A percentile compares a stretch with the other conserved stretches of the same genome.
Conservation (phyloP, 2,329 filamentous ascomycete genomes). For the Ceratocystis alfenasii region DNA sequence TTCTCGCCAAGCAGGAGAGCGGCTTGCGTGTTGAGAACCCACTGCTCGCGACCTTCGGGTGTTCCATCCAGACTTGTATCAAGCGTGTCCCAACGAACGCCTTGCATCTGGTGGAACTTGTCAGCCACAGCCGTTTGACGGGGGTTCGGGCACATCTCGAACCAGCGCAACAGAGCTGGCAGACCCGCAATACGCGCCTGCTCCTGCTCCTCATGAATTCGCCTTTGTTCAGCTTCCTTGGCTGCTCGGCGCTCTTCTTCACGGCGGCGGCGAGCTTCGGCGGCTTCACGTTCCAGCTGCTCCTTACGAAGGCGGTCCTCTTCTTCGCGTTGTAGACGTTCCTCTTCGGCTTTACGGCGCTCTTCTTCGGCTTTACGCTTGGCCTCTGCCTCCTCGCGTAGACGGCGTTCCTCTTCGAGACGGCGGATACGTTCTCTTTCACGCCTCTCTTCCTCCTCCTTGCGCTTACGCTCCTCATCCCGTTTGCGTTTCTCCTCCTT, state of each 20-base stretch:
- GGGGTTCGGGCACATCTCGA: slow-evolving; percentile 42
- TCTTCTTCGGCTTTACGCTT: slow-evolving; percentile 30
- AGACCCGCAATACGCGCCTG: slow-evolving; percentile 43
- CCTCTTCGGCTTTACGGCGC: slow-evolving; percentile 32
- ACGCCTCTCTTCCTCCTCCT: slow-evolving; percentile 30
- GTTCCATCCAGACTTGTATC: slow-evolving; percentile 41
- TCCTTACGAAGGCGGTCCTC: slow-evolving; percentile 37
- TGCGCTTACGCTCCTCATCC: slow-evolving; percentile 31
- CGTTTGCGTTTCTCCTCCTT: slow-evolving; percentile 30
- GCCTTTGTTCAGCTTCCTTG: slow-evolving; percentile 41
- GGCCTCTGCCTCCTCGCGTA: slow-evolving; percentile 26
- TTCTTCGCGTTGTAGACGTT: slow-evolving; percentile 32
- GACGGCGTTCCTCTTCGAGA: slow-evolving; percentile 20
- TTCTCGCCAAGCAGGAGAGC: slow-evolving; percentile 54
- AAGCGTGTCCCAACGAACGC: slow-evolving; percentile 54
- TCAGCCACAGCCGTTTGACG: slow-evolving; percentile 40
- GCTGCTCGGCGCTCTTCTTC: slow-evolving; percentile 40
- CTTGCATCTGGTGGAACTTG: slow-evolving; percentile 45
- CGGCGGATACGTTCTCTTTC: slow-evolving; percentile 26
- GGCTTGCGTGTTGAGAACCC: slow-evolving; percentile 53
- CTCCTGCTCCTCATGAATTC: slow-evolving; percentile 44
- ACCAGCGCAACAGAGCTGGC: slow-evolving; percentile 50
- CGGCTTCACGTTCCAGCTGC: slow-evolving; percentile 37
- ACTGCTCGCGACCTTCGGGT: slow-evolving; percentile 49
- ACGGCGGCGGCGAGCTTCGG: slow-evolving; percentile 40